Percentiles rank a stretch among this genome's conserved stretches.
These are phyloP conservation scores for Trametes cingulata DNA, from an alignment of 768 basidiomycete genomes.

Conservation along the genomic window DNA sequence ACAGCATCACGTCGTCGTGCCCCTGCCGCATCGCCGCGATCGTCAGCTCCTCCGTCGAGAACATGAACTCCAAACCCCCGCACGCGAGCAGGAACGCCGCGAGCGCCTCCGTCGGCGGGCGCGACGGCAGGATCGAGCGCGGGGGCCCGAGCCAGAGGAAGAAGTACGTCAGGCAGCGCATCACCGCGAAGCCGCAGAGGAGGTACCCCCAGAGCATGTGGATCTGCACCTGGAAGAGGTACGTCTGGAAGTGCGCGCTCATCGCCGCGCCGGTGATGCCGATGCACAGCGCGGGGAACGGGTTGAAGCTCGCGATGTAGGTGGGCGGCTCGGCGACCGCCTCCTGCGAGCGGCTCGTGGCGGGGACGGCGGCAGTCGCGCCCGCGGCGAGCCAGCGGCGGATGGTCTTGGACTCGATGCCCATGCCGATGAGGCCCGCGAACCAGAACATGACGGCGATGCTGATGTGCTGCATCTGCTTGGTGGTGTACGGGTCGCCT, in stretches of 20 bases:
- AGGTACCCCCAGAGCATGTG: slow-evolving; percentile 91
- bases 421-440: slow-evolving; percentile 86
- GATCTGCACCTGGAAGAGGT: slow-evolving; percentile 93
- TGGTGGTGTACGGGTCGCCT: slow-evolving; percentile 85
- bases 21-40: slow-evolving; percentile 90
- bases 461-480: slow-evolving; percentile 90
- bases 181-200: slow-evolving; percentile 72
- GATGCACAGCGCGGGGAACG: slow-evolving; percentile 90
- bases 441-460: slow-evolving; percentile 98
- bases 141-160: slow-evolving; percentile 91
- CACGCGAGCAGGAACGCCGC: slow-evolving; percentile 85
- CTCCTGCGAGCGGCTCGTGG: slow-evolving; percentile 35
- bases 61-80: slow-evolving; percentile 88
- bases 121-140: slow-evolving; percentile 79
- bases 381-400: slow-evolving; percentile 73
- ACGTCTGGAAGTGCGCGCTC: slow-evolving; percentile 88
- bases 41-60: slow-evolving; percentile 87
- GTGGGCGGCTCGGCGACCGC: slow-evolving; percentile 66
- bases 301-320: slow-evolving; percentile 81
- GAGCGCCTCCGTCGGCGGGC: slow-evolving; percentile 91
- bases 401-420: slow-evolving; percentile 76
- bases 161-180: slow-evolving; percentile 90
- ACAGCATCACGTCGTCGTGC: slow-evolving; percentile 88
- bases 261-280: slow-evolving; percentile 94
- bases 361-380: slow-evolving; percentile 39